These are phyloP conservation scores for Lactarius psammicola DNA, from an alignment of 768 basidiomycete genomes.

Conservation along the genomic window DNA sequence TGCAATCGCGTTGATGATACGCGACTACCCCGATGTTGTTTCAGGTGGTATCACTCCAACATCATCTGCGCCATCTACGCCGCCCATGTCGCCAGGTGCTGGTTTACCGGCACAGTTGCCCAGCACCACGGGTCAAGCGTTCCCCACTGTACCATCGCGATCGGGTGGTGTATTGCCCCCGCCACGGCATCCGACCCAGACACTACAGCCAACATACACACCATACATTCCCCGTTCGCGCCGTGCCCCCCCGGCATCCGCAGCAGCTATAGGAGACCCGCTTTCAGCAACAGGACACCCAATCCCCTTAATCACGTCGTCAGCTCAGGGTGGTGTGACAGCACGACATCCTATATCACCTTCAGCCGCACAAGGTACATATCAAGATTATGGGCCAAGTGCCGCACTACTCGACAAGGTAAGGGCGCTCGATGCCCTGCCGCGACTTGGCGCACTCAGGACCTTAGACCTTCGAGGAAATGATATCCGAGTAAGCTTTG, in stretches of 20 bases:
- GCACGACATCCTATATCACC: conserved; percentile 41
- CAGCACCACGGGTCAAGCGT: conserved; percentile 34
- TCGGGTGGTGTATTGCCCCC: conserved; percentile 46
- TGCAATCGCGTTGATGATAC: conserved; percentile 91
- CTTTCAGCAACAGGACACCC: conserved; percentile 46
- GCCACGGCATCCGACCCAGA: conserved; percentile 50
- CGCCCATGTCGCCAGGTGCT: conserved; percentile 35
- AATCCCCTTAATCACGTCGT: conserved; percentile 67
- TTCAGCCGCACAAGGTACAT: conserved; percentile 20
- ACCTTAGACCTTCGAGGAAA: conserved; percentile 92
- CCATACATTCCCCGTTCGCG: conserved; percentile 74
- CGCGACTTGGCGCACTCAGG: conserved; percentile 78
- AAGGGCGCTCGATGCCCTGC: conserved; percentile 82
- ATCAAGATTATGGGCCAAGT: conserved; percentile 51
- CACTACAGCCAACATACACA: conserved; percentile 72
- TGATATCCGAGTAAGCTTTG: conserved; percentile 73
- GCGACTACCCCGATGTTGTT: conserved; percentile 88
- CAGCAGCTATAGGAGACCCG: conserved; percentile 36
- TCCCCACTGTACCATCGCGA: conserved; percentile 38
- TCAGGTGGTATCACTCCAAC: conserved; percentile 33
- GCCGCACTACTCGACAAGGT: conserved; percentile 85
- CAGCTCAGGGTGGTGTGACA: conserved; percentile 50
- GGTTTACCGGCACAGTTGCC: conserved; percentile 38
- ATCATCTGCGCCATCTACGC: conserved; percentile 31
- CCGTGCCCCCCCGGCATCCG: conserved; percentile 45